phyloP scores from a whole-genome alignment of 805 yeast genomes.

The Zygotorulaspora danielsina region DNA sequence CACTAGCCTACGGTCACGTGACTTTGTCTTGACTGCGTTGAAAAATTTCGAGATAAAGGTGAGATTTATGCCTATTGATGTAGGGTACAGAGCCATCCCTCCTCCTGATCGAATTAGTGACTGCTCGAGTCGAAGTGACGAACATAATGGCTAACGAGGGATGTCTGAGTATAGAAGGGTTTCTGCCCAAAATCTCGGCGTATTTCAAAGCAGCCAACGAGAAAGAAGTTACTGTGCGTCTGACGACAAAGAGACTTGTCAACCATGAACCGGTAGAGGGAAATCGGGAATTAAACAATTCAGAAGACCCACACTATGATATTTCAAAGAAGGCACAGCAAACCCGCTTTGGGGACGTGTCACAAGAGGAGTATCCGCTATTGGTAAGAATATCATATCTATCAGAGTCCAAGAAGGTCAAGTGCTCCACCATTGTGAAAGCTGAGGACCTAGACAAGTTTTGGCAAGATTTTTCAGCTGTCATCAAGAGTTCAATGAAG shows the following conservation, averaged over 20 bases:
- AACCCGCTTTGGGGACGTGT: constrained; percentile 10
- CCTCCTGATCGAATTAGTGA: no score
- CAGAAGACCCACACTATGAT: constrained; percentile 36
- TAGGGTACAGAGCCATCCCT: no score
- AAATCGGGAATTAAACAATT: constrained; percentile 49
- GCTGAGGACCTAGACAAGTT: constrained; percentile 59
- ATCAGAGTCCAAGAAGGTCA: constrained; percentile 40
- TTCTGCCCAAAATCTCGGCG: constrained; percentile 23
- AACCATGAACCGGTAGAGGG: constrained; percentile 31
- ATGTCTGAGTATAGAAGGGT: constrained; percentile 17
- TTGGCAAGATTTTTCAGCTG: constrained; percentile 71
- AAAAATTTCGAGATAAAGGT: constrained; percentile 1
- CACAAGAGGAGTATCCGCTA: constrained; percentile 48
- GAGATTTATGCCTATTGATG: no score
- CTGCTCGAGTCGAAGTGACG: no score
- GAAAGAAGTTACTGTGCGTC: constrained; percentile 26
- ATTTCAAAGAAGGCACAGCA: constrained; percentile 26
- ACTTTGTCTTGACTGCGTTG: neutral
- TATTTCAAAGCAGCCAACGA: constrained; percentile 29
- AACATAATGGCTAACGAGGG: constrained; percentile 14
- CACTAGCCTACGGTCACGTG: constrained; percentile 2
- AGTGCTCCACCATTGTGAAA: constrained; percentile 69
- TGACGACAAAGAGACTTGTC: constrained; percentile 31
- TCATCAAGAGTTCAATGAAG: constrained; percentile 62
- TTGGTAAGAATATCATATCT: constrained; percentile 53